Evolutionary conservation across 2,329 filamentous ascomycete species (phyloP), one percentile per base, ranked within the genome.

Genomic region (Ophiocordyceps camponoti-saundersi): DNA sequence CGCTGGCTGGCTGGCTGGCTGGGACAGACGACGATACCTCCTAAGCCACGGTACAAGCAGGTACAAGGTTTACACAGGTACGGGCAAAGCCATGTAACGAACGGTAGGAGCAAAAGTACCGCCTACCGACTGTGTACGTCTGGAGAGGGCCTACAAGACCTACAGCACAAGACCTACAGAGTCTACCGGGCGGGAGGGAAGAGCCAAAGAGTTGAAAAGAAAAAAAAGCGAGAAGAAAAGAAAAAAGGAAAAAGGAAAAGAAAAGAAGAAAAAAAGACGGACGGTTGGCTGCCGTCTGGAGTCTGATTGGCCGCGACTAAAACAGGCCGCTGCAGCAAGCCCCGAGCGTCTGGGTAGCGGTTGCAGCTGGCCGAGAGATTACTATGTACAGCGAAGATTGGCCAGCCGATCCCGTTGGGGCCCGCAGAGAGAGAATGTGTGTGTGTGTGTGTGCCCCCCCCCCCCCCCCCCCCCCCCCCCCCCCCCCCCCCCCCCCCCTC

Each of bases 271-370:
- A 15, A 15, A 13, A 13, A 15, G 11, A 16, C 6, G 11, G 32
- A 36, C 32, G 32, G 32, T 36, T 36, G 32, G 32, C n/a, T 36
- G 32, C 32, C 32, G 32, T 36, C 32, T 36, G 32, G 13, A n/a
- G 16, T 16, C 36, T 39, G 36, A 39, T 39, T 39, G 36, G 36
- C 16, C 16, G n/a, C 36, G 10, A 26, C 23, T 26, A 26, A 39
- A 18, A 23, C 44, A 29, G 23, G 43, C 18, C 46, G 42, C 46
- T 20, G 46, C 36, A 40, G 44, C 42, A 42, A 44, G 47, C 47
- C 44, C 47, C 47, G 47, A 46, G 47, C 42, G 47, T 48, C 47
- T 48, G 47, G 47, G 44, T 46, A 48, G 47, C 47, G 47, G 44
- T 45, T 46, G 44, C 44, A 46, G 40, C 41, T 46, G 30, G 30